Percentiles rank a stretch among this genome's conserved stretches.
phyloP scores from a whole-genome alignment of 2,329 filamentous ascomycete species.

The Aurifilum marmelostoma region DNA sequence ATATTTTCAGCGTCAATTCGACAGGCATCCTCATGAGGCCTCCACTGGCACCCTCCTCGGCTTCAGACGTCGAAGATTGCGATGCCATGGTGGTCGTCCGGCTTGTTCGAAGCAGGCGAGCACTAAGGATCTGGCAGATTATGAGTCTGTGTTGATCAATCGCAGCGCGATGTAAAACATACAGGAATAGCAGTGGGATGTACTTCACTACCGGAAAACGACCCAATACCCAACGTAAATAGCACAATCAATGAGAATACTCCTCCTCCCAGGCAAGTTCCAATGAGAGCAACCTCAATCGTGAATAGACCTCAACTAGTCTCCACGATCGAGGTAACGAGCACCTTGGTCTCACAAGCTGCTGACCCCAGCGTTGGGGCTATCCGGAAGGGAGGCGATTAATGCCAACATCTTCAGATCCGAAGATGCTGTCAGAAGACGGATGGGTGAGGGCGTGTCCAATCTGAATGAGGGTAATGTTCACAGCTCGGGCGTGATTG shows the following conservation, averaged over 20 bases:
- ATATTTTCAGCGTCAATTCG: conserved; percentile 54
- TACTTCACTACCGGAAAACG: not conserved
- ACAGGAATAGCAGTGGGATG: not conserved
- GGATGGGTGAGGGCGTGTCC: conserved; percentile 13
- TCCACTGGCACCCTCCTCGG: not conserved
- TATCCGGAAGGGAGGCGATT: conserved; percentile 38
- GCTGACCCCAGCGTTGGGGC: conserved; percentile 56
- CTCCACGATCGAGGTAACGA: conserved; percentile 34
- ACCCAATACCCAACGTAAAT: not conserved
- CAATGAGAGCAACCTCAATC: not conserved
- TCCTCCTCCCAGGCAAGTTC: too few species aligned
- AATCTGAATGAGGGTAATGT: not conserved
- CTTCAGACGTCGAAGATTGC: not conserved
- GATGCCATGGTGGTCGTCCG: not conserved
- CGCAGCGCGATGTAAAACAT: not conserved
- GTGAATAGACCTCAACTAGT: not conserved
- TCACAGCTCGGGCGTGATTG: not conserved
- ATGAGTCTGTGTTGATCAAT: not conserved
- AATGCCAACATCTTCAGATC: conserved; percentile 22
- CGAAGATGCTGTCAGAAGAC: conserved; percentile 2
- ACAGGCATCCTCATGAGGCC: conserved; percentile 43
- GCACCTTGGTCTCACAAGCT: conserved; percentile 34
- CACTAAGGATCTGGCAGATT: not conserved
- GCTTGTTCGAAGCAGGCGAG: not conserved
- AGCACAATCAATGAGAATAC: not conserved